Evolutionary conservation across 345 rosid genomes (phyloP), one percentile per base, ranked within the genome.

Genomic region (Nephelium lappaceum): DNA sequence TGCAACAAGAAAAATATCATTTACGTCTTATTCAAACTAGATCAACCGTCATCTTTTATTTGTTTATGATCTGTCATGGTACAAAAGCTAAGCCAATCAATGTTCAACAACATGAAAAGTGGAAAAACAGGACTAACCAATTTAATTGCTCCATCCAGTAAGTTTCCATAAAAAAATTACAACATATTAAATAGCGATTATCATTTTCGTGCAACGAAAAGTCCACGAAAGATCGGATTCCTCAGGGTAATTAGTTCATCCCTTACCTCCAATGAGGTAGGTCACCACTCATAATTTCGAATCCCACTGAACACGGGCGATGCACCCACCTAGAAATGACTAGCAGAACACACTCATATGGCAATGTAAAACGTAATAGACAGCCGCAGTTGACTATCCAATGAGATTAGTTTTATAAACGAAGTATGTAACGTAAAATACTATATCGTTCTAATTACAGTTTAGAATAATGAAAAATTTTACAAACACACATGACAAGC

Each of bases 301-400:
- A 49, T 12, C 71, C 78, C 79, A 19, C 61, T 31, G 57, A 19
- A 18, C 53, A 70, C 39, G 16, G 55, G 16, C 49, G 41, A 51
- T 70, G 61, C 57, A 43, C 60, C 63, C 62, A 36, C 14, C 53
- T 7, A 57, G 53, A 73, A 23, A 69, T 38, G 65, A 80, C 55
- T 71, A 63, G 77, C 71, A 72, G 51, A 78, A 65, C 11, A 6
- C 74, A 67, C 51, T 27, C 42, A 18, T 49, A 61, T 10, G 31
- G 72, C 14, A 14, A 65, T 24, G 36, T 57, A 67, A 31, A 47
- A 42, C 45, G 31, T n/a, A 70, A 67, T 58, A 16, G 23, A 78
- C 64, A 67, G 69, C 51, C 42, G 64, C 12, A 55, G 81, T 75
- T 84, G 85, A 82, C 81, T 25, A 68, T 75, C 79, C 79, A 77